Evolutionary conservation across 495 filamentous ascomycete species (phyloP), one percentile per base, ranked within the genome.

Genomic region (Aspergillus leporis): DNA sequence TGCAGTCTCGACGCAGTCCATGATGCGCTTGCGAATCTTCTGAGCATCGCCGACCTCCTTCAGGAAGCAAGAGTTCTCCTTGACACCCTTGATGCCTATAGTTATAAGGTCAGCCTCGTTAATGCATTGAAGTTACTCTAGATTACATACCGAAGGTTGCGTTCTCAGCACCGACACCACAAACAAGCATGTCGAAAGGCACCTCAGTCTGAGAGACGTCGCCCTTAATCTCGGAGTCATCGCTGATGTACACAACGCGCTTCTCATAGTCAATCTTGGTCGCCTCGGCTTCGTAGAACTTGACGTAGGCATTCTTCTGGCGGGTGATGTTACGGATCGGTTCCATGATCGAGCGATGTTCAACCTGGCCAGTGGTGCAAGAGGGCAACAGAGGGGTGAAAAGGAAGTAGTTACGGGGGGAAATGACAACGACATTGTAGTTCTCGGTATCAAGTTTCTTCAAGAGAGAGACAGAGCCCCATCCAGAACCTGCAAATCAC

Each of bases 291-390:
- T 99, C 95, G 84, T 95, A 98, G 82, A 89, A 99, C 72, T 92
- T 90, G 68, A 96, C 94, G 50, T 85, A 81, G 50, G 89, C 89
- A 73, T 90, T 89, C 83, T 97, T 97, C 74, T 92, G 89, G 62
- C 93, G 88, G 34, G 95, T 80, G 71, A 99, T 94, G 72, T 93
- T 94, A 60, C 94, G 89, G 61, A 99, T 85, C 28, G 94, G 94
- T 81, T 99, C 94, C 93, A 99, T 98, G 74, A 99, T 98, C 61
- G 92, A 96, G 69, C 95, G 91, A 80, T 97, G 95, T 80, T 99
- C 95, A 69, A 99, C 93, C 64, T 90, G 88, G 72, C 95, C 94
- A 52, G 91, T 97, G 23, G 94, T 97, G 77, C 95, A 98, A 70
- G 92, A 96, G 53, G 94, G 94, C 43, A 99, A 84, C 47, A 99